A percentile compares a stretch with the other conserved stretches of the same genome.
Conservation (phyloP, 371 early-diverging fungal genomes). For the Coelomomyces lativittatus region DNA sequence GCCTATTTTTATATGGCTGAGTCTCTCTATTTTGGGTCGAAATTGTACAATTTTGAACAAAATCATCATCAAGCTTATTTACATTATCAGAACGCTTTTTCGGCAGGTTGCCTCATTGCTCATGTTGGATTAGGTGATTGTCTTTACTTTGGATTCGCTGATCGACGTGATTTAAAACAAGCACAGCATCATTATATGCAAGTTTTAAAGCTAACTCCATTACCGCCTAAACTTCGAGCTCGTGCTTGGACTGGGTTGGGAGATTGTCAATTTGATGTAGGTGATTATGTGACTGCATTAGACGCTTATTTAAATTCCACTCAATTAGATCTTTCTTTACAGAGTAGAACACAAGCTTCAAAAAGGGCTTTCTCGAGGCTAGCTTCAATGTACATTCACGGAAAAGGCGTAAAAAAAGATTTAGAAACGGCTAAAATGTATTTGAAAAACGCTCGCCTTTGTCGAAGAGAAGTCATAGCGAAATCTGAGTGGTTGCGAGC, state of each 20-base stretch:
- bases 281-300: neutral
- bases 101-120: neutral
- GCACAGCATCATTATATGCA: neutral
- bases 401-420: neutral
- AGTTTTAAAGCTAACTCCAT: neutral
- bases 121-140: neutral
- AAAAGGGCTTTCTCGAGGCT: neutral
- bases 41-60: neutral
- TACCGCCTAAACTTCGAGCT: neutral
- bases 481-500: neutral
- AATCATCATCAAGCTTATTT: neutral
- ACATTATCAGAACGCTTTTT: neutral
- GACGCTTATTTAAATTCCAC: neutral
- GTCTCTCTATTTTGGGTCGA: neutral
- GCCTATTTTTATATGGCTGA: constrained; percentile 1
- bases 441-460: neutral
- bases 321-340: neutral
- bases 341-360: neutral
- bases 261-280: neutral
- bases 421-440: neutral
- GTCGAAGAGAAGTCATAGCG: neutral
- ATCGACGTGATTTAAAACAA: neutral
- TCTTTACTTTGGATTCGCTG: neutral
- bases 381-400: neutral
- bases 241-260: neutral